Conservation (phyloP, 2,329 filamentous ascomycete genomes). For the Aspergillus ruber region DNA sequence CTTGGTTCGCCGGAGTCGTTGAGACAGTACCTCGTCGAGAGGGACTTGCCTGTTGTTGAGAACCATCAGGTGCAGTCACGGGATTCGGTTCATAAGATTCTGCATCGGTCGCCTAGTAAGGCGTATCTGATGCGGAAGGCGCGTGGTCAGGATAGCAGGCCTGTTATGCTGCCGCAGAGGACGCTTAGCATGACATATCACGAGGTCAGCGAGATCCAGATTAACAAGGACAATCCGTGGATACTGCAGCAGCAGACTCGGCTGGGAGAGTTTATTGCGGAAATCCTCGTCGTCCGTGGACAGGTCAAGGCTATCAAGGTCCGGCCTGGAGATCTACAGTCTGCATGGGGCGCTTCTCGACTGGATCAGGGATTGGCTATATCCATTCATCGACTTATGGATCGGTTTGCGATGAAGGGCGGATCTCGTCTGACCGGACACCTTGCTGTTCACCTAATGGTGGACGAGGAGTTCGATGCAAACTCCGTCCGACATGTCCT, state of each 20-base stretch:
- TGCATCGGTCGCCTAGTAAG: slow-evolving; percentile 40
- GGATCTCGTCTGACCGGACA: slow-evolving; percentile 59
- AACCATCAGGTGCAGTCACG: slow-evolving; percentile 49
- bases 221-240: slow-evolving; percentile 53
- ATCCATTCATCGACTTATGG: slow-evolving; percentile 61
- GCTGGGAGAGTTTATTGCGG: slow-evolving; percentile 64
- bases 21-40: slow-evolving; percentile 49
- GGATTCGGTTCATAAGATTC: slow-evolving; percentile 48
- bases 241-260: slow-evolving; percentile 64
- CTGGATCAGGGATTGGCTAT: slow-evolving; percentile 47
- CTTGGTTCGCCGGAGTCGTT: slow-evolving; percentile 64
- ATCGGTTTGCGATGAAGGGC: slow-evolving; percentile 47
- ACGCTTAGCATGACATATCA: slow-evolving; percentile 48
- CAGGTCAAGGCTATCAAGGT: slow-evolving; percentile 60
- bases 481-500: slow-evolving; percentile 28
- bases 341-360: slow-evolving; percentile 60
- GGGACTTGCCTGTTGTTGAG: slow-evolving; percentile 51
- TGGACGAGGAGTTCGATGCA: slow-evolving; percentile 40
- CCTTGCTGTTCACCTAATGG: slow-evolving; percentile 64
- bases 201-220: slow-evolving; percentile 50
- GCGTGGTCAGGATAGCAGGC: slow-evolving; percentile 48
- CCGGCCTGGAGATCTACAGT: slow-evolving; percentile 56
- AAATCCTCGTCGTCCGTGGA: slow-evolving; percentile 61
- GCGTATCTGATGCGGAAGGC: slow-evolving; percentile 58
- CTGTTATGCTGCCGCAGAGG: slow-evolving; percentile 53